These are phyloP conservation scores for Delitschia confertaspora DNA, from an alignment of 495 filamentous ascomycete species.

Conservation along the genomic window DNA sequence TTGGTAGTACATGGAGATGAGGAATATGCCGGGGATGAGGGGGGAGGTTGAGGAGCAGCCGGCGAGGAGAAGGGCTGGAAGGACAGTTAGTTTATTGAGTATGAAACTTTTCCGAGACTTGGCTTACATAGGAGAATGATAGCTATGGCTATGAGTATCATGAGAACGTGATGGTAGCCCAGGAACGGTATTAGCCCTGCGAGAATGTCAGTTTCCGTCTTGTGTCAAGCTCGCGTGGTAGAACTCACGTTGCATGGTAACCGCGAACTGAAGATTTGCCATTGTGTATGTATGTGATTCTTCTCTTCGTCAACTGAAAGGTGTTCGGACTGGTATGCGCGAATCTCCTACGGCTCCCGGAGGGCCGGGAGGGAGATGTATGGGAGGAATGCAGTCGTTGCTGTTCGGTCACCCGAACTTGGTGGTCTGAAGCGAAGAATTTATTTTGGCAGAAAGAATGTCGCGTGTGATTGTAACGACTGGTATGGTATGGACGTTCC, in stretches of 20 bases:
- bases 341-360: slow-evolving; percentile 33
- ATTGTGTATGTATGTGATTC: slow-evolving; percentile 29
- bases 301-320: slow-evolving; percentile 13
- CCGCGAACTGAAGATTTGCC: slow-evolving; percentile 36
- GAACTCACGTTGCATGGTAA: slow-evolving; percentile 35
- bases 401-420: slow-evolving; percentile 1
- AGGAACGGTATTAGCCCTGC: slow-evolving; percentile 86
- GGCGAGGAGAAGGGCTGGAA: slow-evolving; percentile 64
- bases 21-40: slow-evolving; percentile 68
- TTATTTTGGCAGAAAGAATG: slow-evolving; percentile 1
- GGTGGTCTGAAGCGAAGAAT: not conserved
- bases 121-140: slow-evolving; percentile 90
- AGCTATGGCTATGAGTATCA: slow-evolving; percentile 88
- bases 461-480: not conserved
- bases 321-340: slow-evolving; percentile 4
- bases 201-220: slow-evolving; percentile 21
- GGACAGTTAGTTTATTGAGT: slow-evolving; percentile 16
- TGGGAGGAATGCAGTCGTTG: slow-evolving; percentile 28
- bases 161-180: slow-evolving; percentile 96
- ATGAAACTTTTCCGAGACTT: not conserved
- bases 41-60: slow-evolving; percentile 72
- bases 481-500: too few species aligned
- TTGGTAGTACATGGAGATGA: slow-evolving; percentile 68
- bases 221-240: not conserved
- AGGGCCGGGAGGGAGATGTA: slow-evolving; percentile 30